Conservation (phyloP, 495 filamentous ascomycete species). For the Trichoderma reesei region DNA sequence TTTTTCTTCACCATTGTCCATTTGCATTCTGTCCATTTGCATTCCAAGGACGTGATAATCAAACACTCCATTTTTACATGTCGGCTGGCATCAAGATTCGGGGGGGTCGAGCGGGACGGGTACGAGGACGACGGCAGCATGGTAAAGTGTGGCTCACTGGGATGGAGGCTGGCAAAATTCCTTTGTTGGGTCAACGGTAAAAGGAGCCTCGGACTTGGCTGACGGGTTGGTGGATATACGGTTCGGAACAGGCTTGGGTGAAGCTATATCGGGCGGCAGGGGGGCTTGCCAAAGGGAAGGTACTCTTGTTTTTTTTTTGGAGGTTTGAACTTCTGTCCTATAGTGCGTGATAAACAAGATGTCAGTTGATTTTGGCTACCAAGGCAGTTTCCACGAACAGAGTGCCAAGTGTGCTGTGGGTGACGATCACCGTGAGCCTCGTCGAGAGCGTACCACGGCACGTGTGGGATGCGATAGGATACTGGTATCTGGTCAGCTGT, state of each 20-base stretch:
- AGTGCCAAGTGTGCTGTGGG: no score
- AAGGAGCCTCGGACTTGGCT: neutral
- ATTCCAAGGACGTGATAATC: no score
- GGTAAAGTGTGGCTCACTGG: neutral
- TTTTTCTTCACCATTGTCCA: neutral
- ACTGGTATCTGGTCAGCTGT: neutral
- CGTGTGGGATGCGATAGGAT: neutral
- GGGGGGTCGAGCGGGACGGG: neutral
- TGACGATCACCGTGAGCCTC: no score
- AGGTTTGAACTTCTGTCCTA: neutral
- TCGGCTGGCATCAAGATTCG: neutral
- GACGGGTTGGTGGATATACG: neutral
- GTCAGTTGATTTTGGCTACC: neutral
- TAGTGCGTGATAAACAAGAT: neutral
- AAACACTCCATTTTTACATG: no score
- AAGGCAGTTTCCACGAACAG: no score
- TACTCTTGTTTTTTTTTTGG: neutral
- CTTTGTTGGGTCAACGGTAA: neutral
- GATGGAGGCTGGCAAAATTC: neutral
- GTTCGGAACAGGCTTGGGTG: neutral
- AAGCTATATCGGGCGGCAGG: neutral
- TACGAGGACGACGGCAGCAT: neutral
- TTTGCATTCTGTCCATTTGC: no score
- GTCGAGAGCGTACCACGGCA: no score
- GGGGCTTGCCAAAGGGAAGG: neutral